A percentile compares a stretch with the other conserved stretches of the same genome.
Conservation (phyloP, 1,139 yeast species). For the Blastobotrys arbuscula region DNA sequence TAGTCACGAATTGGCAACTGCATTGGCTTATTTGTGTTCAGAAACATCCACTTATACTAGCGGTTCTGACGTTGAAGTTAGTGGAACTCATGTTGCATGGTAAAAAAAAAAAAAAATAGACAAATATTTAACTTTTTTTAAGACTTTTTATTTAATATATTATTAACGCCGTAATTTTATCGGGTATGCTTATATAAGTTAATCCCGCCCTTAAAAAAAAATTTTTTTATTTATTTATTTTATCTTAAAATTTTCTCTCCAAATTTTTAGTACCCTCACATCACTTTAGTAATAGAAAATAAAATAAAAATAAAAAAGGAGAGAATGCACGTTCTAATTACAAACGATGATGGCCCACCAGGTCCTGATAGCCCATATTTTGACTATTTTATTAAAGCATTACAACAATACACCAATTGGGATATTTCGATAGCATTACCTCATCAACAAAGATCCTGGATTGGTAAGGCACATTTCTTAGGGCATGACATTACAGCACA, state of each 20-base stretch:
- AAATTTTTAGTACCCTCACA: neutral
- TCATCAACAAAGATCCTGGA: constrained; percentile 68
- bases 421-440: constrained; percentile 81
- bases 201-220: neutral
- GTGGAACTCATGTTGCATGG: constrained; percentile 49
- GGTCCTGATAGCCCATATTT: constrained; percentile 83
- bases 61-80: constrained; percentile 70
- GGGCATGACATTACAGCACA: constrained; percentile 67
- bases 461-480: constrained; percentile 94
- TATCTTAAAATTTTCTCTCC: neutral
- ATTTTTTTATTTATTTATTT: neutral
- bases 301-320: neutral
- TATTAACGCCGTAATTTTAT: neutral
- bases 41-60: constrained; percentile 76
- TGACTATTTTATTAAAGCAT: constrained; percentile 70
- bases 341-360: constrained; percentile 96
- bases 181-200: too few species aligned
- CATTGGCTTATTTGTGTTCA: constrained; percentile 71
- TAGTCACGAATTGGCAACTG: constrained; percentile 73
- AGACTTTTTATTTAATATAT: too few species aligned
- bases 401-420: constrained; percentile 68
- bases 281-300: neutral
- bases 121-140: neutral
- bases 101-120: neutral
- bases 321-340: constrained; percentile 27